A percentile compares a stretch with the other conserved stretches of the same genome.
Evolutionary conservation across 2,329 filamentous ascomycete genomes (phyloP).

Genomic region (Phialocephala subalpina): DNA sequence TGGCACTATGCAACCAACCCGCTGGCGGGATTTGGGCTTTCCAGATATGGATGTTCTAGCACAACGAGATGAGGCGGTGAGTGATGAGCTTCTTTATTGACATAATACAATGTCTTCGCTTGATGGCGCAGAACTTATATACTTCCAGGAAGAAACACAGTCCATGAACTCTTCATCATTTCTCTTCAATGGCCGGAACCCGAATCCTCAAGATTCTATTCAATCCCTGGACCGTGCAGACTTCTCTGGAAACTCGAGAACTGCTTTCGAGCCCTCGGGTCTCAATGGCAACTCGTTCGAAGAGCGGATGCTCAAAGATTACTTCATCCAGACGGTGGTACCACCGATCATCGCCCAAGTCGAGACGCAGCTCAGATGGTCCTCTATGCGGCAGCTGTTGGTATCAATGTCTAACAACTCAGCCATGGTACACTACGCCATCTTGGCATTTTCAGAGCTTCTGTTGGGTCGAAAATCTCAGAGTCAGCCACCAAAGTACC

Average conservation of each 20-base stretch:
- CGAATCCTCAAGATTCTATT: conserved; percentile 17
- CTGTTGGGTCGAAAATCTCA: conserved; percentile 31
- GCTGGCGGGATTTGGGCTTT: conserved; percentile 22
- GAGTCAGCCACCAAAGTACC: conserved; percentile 28
- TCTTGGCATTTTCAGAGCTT: conserved; percentile 60
- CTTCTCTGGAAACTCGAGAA: neutral
- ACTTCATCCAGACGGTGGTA: conserved; percentile 57
- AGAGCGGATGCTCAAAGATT: conserved; percentile 53
- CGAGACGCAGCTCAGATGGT: conserved; percentile 61
- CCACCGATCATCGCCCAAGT: conserved; percentile 61
- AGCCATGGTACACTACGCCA: conserved; percentile 54
- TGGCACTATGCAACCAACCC: conserved; percentile 40
- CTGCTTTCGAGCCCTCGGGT: conserved; percentile 8
- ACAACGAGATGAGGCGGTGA: conserved; percentile 13
- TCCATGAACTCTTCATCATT: conserved; percentile 33
- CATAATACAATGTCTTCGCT: neutral
- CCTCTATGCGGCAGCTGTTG: conserved; percentile 56
- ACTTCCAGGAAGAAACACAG: conserved; percentile 8
- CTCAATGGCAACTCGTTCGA: conserved; percentile 41
- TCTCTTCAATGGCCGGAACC: conserved; percentile 10
- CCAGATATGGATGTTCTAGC: conserved; percentile 17
- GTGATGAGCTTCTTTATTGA: neutral
- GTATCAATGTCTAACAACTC: conserved; percentile 56
- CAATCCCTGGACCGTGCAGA: neutral
- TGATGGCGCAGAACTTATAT: neutral